Evolutionary conservation across 164 flowering plant genomes (phyloP).

Genomic region (Tetrastigma voinierianum): DNA sequence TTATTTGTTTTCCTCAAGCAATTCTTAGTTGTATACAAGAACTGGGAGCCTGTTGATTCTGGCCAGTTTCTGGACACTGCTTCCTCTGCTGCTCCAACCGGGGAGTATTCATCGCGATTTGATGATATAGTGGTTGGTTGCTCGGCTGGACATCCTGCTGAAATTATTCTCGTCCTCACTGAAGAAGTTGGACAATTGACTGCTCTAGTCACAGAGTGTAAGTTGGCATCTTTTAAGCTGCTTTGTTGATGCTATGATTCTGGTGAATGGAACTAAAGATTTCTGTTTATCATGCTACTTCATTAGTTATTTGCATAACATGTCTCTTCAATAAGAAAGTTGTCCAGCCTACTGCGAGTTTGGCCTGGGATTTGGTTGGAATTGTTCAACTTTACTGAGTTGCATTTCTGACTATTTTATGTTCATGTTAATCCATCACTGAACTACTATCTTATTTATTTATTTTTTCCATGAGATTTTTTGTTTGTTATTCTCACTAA

Average conservation of each 20-base stretch:
- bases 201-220: slow-evolving; percentile 60
- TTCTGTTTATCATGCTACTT: no score
- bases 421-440: no score
- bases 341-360: no score
- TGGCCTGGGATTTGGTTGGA: no score
- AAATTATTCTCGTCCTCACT: slow-evolving; percentile 48
- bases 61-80: slow-evolving; percentile 42
- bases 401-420: no score
- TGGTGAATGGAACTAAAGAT: neutral
- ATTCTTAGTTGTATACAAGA: slow-evolving; percentile 60
- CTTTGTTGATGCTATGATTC: neutral
- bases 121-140: slow-evolving; percentile 66
- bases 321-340: no score
- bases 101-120: slow-evolving; percentile 31
- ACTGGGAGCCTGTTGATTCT: slow-evolving; percentile 70
- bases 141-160: slow-evolving; percentile 88
- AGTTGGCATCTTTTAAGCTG: slow-evolving; percentile 29
- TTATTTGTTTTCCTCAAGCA: slow-evolving; percentile 82
- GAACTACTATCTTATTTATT: no score
- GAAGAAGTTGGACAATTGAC: slow-evolving; percentile 64
- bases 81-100: slow-evolving; percentile 21
- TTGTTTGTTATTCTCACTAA: no score
- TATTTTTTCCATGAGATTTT: no score
- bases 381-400: no score
- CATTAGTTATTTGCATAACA: no score